These are phyloP conservation scores for Tylopilus rubrobrunneus DNA, from an alignment of 768 basidiomycete species.

Conservation along the genomic window DNA sequence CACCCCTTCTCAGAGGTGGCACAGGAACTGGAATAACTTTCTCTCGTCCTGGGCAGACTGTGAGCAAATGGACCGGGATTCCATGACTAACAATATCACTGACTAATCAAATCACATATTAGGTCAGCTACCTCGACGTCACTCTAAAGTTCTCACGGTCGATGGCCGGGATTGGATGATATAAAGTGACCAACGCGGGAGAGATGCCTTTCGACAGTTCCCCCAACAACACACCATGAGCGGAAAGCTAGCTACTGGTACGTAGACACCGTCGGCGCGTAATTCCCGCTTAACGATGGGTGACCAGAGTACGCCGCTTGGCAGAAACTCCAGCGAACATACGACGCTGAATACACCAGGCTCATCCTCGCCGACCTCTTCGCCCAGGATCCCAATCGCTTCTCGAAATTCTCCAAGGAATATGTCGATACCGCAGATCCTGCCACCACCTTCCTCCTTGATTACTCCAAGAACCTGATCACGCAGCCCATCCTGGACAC, in stretches of 20 bases:
- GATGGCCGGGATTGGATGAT: neutral
- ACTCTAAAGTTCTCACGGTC: slow-evolving; percentile 23
- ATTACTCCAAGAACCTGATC: slow-evolving; percentile 97
- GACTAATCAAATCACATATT: too few species aligned
- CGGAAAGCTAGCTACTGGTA: slow-evolving; percentile 62
- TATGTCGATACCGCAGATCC: slow-evolving; percentile 67
- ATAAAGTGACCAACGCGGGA: slow-evolving; percentile 9
- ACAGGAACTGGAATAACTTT: neutral
- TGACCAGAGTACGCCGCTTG: slow-evolving; percentile 78
- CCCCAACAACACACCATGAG: slow-evolving; percentile 40
- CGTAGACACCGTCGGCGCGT: neutral
- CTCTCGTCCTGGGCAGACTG: too few species aligned
- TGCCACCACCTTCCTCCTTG: slow-evolving; percentile 79
- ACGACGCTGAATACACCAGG: slow-evolving; percentile 65
- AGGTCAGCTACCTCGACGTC: too few species aligned
- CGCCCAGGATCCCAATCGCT: slow-evolving; percentile 80
- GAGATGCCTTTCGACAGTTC: neutral
- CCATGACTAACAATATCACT: neutral
- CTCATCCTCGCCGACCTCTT: slow-evolving; percentile 94
- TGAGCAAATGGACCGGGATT: neutral
- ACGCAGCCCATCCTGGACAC: slow-evolving; percentile 76
- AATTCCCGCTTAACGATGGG: neutral
- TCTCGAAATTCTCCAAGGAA: slow-evolving; percentile 76
- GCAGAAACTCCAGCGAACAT: slow-evolving; percentile 85
- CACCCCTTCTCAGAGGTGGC: neutral